A percentile compares a stretch with the other conserved stretches of the same genome.
Evolutionary conservation across 768 basidiomycete species (phyloP).

Genomic region (Suillus subalutaceus): DNA sequence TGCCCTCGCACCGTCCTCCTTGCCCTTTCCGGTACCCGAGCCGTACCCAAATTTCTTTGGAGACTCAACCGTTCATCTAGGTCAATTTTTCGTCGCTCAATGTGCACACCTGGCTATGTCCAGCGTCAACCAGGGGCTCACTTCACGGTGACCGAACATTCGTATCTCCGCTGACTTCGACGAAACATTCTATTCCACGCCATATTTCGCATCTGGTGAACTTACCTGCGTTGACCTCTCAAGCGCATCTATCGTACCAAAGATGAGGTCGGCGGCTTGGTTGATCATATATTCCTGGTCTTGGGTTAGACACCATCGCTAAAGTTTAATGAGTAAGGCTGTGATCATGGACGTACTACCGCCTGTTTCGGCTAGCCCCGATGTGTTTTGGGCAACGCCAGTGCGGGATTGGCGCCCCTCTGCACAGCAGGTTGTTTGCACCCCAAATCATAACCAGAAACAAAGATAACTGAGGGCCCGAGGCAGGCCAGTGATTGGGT

Average conservation of each 20-base stretch:
- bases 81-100: slow-evolving; percentile 79
- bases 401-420: background rate
- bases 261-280: slow-evolving; percentile 79
- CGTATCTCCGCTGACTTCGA: slow-evolving; percentile 70
- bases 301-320: slow-evolving; percentile 65
- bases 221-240: slow-evolving; percentile 91
- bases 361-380: slow-evolving; percentile 71
- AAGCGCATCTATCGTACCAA: slow-evolving; percentile 64
- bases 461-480: too few relatives aligned
- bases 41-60: slow-evolving; percentile 78
- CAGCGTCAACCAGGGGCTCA: slow-evolving; percentile 81
- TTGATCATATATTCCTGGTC: slow-evolving; percentile 77
- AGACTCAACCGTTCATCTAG: slow-evolving; percentile 68
- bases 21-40: slow-evolving; percentile 86
- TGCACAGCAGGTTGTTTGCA: background rate
- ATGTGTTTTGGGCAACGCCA: slow-evolving; percentile 48
- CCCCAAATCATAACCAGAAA: background rate
- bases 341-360: slow-evolving; percentile 84
- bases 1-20: slow-evolving; percentile 75
- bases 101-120: slow-evolving; percentile 83
- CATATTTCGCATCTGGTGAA: slow-evolving; percentile 73
- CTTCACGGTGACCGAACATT: slow-evolving; percentile 91
- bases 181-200: slow-evolving; percentile 71
- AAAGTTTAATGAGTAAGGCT: slow-evolving; percentile 67
- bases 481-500: too few relatives aligned